Evolutionary conservation across 257 asterid species (phyloP), one percentile per base, ranked within the genome.

Genomic region (Lavandula angustifolia): DNA sequence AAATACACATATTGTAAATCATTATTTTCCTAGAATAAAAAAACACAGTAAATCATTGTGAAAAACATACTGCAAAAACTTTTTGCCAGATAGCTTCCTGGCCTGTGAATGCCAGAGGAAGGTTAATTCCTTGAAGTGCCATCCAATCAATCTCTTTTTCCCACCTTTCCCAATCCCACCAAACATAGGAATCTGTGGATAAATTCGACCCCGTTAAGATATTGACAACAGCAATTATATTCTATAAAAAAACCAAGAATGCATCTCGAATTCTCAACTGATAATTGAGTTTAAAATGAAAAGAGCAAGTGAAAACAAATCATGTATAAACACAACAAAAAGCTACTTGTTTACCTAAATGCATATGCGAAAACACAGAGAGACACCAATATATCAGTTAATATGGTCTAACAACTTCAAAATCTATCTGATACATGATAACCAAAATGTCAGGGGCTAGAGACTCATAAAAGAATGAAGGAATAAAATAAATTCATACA

Each of bases 151-250:
- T 81, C 81, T 92, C 99, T 73, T 89, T 92, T 82, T 92, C 99
- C 97, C 99, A 89, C 83, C 99, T 89, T 82, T 76, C 80, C 99
- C 97, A 92, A 71, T 85, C 89, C 99, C 99, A 92, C 99, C 99
- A 92, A 73, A 85, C 97, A 78, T 81, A 92, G 44, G 99, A 92
- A 82, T 89, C 99, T 92, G 90, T 76, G 67, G 57, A 68, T 53
- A 65, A 62, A 47, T 31, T 18, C 18, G 67, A 14, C 29, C 60
- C 50, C 37, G 66, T 31, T 69, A 68, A 74, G 70, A 74, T 66
- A 66, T 65, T 59, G 50, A 46, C 60, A 69, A 63, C 57, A 64
- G 72, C 54, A 48, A 64, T 43, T 70, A 60, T 17, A 22, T 9
- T 17, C 33, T 22, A 22, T 22, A 22, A 31, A 68, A 38, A 35